Base-by-base conservation (phyloP, 179 eudicot genomes). In the Sideroxylon spinosum region DNA sequence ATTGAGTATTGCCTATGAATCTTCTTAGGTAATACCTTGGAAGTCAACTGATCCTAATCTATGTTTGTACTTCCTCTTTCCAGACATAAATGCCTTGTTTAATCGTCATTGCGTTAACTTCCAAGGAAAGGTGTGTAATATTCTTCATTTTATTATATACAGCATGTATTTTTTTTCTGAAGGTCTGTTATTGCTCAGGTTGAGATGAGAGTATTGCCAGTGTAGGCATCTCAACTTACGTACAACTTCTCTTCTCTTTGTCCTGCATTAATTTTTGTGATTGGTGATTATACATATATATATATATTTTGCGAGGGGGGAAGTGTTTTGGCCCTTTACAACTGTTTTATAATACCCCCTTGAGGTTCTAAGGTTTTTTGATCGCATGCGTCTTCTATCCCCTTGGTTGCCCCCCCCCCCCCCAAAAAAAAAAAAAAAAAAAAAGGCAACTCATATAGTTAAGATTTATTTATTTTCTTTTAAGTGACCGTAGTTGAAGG, bases 61-160 rank as follows among this genome's bases (percentile, higher is more conserved):
- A 13, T 23, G 50, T 20, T 61, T 78, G 9, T 71, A 28, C 78
- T 50, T 75, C 74, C 49, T 81, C 79, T 66, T 81, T 84, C 82
- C 97, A 94, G 97, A 94, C 75, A 87, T 94, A 76, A 91, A 88
- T 81, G 88, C 93, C 11, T 73, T 90, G 77, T 94, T 90, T 84
- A 92, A 91, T 84, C 92, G 81, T 59, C 87, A 89, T 68, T 91
- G 98, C 76, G 80, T 88, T 52, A 96, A 94, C 87, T 91, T 88
- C 79, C 84, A 85, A 80, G 98, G 99, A 73, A 96, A 92, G 98
- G 99, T 96, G 79, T 63, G 89, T 59, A 44, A 64, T 72, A n/a
- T 76, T 25, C 71, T 44, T 9, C 32, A 26, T 55, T 32, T 32
- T 20, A 37, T 28, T 67, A 53, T 67, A 12, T 29, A 32, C 12